Base-by-base conservation (phyloP, 1,139 yeast genomes). In the Magnusiomyces sp. region DNA sequence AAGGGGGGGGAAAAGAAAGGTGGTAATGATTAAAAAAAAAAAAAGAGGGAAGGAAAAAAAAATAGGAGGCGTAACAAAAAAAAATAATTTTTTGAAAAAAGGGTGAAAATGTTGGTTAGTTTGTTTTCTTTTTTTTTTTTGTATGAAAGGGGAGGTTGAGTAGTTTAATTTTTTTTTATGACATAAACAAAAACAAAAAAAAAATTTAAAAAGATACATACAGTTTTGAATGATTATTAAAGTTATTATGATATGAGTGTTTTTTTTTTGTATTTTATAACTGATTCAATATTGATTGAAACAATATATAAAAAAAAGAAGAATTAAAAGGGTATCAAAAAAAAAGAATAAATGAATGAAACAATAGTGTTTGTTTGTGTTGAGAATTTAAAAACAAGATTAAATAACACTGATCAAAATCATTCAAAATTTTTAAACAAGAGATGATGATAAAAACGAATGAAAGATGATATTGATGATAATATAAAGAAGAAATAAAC, bases 61-160 rank as follows among this genome's bases (percentile, higher is more conserved):
- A 19, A n/a, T 31, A 20, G 32, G 40, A 41, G 33, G 17, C 42
- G 41, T 23, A 48, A 41, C 16, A 40, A 40, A 31, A 50, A 43
- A 34, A 29, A 39, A 32, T 14, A 16, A 10, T 17, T 23, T 10
- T 16, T 34, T 6, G 10, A 20, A 17, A 13, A 34, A 17, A 14
- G 42, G 19, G 10, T 19, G 31, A 23, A 19, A 40, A 29, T 10
- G 34, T 23, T 23, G 29, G 29, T 23, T 23, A 23, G 29, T 23
- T 23, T 4, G 9, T 37, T 37, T 11, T 9, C 3, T 9, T 4
- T 37, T 37, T 37, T 11, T 9, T 13, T 9, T 17, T 37, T 37
- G 40, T 20, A 16, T 37, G 20, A 37, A 23, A 23, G 29, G 29
- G 7, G 29, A n/a, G n/a, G n/a, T n/a, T n/a, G n/a, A n/a, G n/a